phyloP scores from a whole-genome alignment of 371 early-diverging fungal genomes.

The Batrachochytrium dendrobatidis region DNA sequence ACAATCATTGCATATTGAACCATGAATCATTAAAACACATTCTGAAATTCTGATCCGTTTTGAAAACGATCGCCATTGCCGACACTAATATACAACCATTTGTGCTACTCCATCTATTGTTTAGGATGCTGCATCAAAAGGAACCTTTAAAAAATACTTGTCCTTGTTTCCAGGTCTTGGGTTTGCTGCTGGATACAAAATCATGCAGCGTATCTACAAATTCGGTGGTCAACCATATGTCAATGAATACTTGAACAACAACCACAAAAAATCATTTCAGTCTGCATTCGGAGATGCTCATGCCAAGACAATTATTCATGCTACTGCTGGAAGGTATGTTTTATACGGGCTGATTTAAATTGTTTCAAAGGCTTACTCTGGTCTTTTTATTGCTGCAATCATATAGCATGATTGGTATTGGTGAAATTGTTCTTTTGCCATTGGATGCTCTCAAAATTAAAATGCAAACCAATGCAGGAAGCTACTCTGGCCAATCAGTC shows the following conservation, averaged over 20 bases:
- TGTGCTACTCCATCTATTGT: background rate
- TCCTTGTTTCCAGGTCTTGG: slow-evolving; percentile 96
- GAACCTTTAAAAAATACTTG: slow-evolving; percentile 72
- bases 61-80: background rate
- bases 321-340: slow-evolving; percentile 78
- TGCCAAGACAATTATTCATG: slow-evolving; percentile 93
- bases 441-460: slow-evolving; percentile 96
- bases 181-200: slow-evolving; percentile 78
- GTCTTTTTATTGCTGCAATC: background rate
- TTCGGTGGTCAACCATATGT: slow-evolving; percentile 97
- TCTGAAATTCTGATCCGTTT: too few relatives aligned
- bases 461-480: slow-evolving; percentile 88
- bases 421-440: slow-evolving; percentile 92
- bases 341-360: background rate
- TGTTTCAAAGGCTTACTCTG: slow-evolving; percentile 1
- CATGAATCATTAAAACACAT: too few relatives aligned
- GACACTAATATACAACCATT: background rate
- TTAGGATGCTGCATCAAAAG: slow-evolving; percentile 68
- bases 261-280: slow-evolving; percentile 71
- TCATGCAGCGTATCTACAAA: slow-evolving; percentile 93
- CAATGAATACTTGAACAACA: slow-evolving; percentile 78
- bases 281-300: slow-evolving; percentile 83
- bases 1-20: too few relatives aligned
- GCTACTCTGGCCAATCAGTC: slow-evolving; percentile 78
- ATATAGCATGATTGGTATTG: slow-evolving; percentile 83